These are phyloP conservation scores for Leccinum boreale DNA, from an alignment of 768 basidiomycete species.

Conservation along the genomic window DNA sequence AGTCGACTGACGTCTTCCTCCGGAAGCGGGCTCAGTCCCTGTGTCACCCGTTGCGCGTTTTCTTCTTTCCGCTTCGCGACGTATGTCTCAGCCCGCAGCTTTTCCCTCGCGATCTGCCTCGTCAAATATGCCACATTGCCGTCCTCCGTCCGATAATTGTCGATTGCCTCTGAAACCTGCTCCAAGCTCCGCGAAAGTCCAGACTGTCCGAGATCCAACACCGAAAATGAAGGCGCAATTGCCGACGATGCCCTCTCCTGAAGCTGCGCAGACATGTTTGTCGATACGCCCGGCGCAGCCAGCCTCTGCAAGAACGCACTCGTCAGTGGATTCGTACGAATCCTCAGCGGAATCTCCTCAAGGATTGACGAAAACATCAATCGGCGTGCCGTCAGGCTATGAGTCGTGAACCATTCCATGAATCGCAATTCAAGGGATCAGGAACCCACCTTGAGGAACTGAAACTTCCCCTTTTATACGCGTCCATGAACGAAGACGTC, in stretches of 20 bases:
- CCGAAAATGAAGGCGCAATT: slow-evolving; percentile 60
- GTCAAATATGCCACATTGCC: slow-evolving; percentile 86
- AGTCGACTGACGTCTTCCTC: slow-evolving; percentile 81
- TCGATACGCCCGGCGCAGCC: slow-evolving; percentile 40
- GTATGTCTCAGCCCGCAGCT: slow-evolving; percentile 71
- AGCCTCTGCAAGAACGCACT: slow-evolving; percentile 74
- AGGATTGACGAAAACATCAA: slow-evolving; percentile 85
- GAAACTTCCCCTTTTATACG: slow-evolving; percentile 80
- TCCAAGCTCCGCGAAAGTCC: slow-evolving; percentile 76
- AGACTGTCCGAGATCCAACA: slow-evolving; percentile 66
- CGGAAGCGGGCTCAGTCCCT: slow-evolving; percentile 82
- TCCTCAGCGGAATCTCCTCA: slow-evolving; percentile 79
- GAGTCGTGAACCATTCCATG: slow-evolving; percentile 11
- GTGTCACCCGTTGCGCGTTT: slow-evolving; percentile 70
- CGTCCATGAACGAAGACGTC: slow-evolving; percentile 75
- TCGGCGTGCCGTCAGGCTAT: slow-evolving; percentile 73
- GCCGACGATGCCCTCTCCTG: slow-evolving; percentile 38
- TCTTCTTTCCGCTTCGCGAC: slow-evolving; percentile 88
- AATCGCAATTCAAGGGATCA: not conserved
- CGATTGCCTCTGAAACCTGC: slow-evolving; percentile 81
- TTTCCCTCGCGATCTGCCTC: slow-evolving; percentile 87
- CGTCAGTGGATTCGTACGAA: slow-evolving; percentile 78
- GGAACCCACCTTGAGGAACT: slow-evolving; percentile 70
- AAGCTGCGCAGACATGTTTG: slow-evolving; percentile 37
- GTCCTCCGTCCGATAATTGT: slow-evolving; percentile 85